Base-by-base conservation (phyloP, 192 early-diverging fungal genomes). In the Podila clonocystis region DNA sequence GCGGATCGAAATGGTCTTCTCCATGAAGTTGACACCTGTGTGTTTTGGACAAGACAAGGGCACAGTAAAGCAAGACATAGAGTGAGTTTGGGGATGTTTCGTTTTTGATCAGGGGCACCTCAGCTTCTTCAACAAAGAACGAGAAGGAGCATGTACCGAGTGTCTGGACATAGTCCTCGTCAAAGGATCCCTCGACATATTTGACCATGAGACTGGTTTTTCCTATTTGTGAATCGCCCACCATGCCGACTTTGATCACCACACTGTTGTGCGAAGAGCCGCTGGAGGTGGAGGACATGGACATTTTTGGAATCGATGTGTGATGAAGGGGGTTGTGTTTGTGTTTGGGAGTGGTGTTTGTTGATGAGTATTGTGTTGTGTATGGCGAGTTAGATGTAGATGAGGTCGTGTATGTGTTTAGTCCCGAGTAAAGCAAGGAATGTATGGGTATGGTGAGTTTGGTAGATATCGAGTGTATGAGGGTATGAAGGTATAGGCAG, bases 141-240 rank as follows among this genome's bases (percentile, higher is more conserved):
- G 65, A 66, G 29, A 20, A 26, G 2, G 19, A 65, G 62, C 22
- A 34, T 19, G 31, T 85, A 93, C 93, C 97, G 28, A 98, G 84
- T 31, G 97, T 98, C 74, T 97, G 97, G 59, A 97, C 95, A 82
- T 97, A 97, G 70, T 96, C 95, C 59, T 96, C 93, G 68, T 97
- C 95, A 83, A 97, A 98, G 31, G 91, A 91, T 3, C 97, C 97
- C 82, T 97, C 96, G 15, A 96, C 96, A 82, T 98, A 98, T 82
- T 97, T 97, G 58, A 98, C 95, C 97, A 98, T 98, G 75, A 98
- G 79, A 67, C 90, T 93, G 17, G 97, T 98, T 73, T 98, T 98
- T 58, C 97, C 97, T 36, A 97, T 98, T 85, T 98, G 96, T 28
- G 91, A 91, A 70, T 98, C 97, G 28, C 97, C 97, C 29, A 98